Conservation (phyloP, 192 early-diverging fungal genomes). For the Oehlia diaphana region DNA sequence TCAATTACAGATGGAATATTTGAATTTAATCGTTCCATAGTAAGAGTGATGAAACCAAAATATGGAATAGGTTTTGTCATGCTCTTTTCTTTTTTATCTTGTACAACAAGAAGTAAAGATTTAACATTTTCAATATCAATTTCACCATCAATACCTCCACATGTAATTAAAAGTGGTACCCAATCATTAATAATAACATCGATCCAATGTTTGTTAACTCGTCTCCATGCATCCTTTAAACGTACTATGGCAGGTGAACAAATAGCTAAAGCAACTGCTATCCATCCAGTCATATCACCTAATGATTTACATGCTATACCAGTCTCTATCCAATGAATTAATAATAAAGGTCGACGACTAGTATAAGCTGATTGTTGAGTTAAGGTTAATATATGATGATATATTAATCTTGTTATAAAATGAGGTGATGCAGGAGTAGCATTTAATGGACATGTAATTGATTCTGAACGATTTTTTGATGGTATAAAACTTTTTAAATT, state of each 20-base stretch:
- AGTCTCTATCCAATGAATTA: constrained; percentile 71
- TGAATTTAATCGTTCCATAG: constrained; percentile 47
- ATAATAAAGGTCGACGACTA: constrained; percentile 49
- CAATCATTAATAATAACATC: constrained; percentile 54
- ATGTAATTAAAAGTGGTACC: constrained; percentile 47
- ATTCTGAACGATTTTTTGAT: constrained; percentile 35
- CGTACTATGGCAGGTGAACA: constrained; percentile 66
- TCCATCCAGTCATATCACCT: constrained; percentile 67
- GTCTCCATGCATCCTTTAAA: constrained; percentile 69
- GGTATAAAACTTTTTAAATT: constrained; percentile 39
- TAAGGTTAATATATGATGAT: constrained; percentile 64
- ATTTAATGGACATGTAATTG: constrained; percentile 35
- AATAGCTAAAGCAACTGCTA: constrained; percentile 65
- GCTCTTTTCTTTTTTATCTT: constrained; percentile 21
- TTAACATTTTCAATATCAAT: constrained; percentile 42
- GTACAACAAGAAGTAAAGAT: constrained; percentile 21
- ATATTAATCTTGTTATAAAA: constrained; percentile 67
- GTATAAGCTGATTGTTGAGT: constrained; percentile 49
- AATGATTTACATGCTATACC: constrained; percentile 53
- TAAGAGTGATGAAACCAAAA: constrained; percentile 61
- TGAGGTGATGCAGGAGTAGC: constrained; percentile 59
- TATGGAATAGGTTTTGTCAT: constrained; percentile 51
- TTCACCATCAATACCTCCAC: constrained; percentile 50
- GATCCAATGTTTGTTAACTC: constrained; percentile 50
- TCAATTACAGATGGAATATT: constrained; percentile 33